Conservation (phyloP, 2,329 filamentous ascomycete species). For the Achaetomium macrosporum region DNA sequence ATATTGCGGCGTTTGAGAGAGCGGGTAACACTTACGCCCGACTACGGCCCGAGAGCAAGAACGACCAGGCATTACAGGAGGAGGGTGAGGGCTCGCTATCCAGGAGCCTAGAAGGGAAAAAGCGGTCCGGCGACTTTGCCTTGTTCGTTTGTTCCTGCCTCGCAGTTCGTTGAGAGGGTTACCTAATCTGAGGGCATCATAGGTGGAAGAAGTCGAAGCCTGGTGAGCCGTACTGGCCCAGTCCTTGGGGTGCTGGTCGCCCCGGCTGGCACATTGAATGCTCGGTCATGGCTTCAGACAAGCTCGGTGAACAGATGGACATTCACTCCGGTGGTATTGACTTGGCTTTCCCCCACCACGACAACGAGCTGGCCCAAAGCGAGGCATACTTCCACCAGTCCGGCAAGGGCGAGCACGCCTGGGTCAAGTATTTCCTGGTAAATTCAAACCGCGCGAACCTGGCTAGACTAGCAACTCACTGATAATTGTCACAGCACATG, state of each 20-base stretch:
- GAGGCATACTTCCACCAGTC: constrained; percentile 63
- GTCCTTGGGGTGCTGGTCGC: constrained; percentile 78
- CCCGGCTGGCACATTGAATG: constrained; percentile 98
- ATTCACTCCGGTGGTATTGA: constrained; percentile 92
- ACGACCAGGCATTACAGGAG: constrained; percentile 74
- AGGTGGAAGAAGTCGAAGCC: constrained; percentile 79
- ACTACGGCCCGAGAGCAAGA: constrained; percentile 76
- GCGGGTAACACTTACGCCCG: constrained; percentile 80
- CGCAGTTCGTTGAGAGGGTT: too few species aligned
- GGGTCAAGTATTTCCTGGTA: constrained; percentile 86
- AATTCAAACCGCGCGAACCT: neutral
- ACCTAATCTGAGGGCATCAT: neutral
- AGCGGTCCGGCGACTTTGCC: constrained; percentile 76
- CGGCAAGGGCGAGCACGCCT: constrained; percentile 27
- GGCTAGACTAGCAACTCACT: neutral
- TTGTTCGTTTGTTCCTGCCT: constrained; percentile 44
- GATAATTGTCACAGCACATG: constrained; percentile 57
- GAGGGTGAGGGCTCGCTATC: constrained; percentile 84
- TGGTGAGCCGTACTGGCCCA: constrained; percentile 86
- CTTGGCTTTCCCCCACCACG: constrained; percentile 84
- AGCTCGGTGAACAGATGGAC: constrained; percentile 80
- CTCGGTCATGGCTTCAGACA: constrained; percentile 87
- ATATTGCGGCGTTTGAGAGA: constrained; percentile 79
- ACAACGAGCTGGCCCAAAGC: constrained; percentile 86
- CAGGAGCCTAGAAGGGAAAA: constrained; percentile 59